These are phyloP conservation scores for Flaveria floridana DNA, from an alignment of 140 eudicot species.

Conservation along the genomic window DNA sequence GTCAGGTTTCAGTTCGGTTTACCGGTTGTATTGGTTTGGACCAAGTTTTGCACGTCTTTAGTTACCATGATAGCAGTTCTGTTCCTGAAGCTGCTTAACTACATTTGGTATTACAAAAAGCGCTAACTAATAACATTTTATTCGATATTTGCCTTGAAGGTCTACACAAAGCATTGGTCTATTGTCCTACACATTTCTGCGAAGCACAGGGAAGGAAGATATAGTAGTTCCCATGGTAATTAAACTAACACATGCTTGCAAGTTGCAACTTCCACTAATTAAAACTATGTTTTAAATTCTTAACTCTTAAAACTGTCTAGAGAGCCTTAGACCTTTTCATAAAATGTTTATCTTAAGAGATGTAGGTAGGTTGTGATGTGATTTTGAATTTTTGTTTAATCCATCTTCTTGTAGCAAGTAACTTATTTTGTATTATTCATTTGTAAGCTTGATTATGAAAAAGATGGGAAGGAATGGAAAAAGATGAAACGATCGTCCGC, in stretches of 20 bases:
- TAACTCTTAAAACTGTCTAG: neutral
- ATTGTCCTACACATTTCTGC: slow-evolving; percentile 76
- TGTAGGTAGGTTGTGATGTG: slow-evolving; percentile 10
- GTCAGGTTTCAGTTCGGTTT: neutral
- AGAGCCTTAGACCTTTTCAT: slow-evolving; percentile 2
- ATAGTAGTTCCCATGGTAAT: slow-evolving; percentile 90
- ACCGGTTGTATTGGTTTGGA: neutral
- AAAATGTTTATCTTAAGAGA: neutral
- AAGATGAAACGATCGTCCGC: slow-evolving; percentile 57
- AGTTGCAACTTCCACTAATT: neutral
- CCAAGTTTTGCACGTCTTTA: slow-evolving; percentile 13
- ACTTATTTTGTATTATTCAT: neutral
- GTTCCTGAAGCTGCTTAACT: neutral
- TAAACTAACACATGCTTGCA: slow-evolving; percentile 15
- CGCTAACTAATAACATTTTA: slow-evolving; percentile 19
- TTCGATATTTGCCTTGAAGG: slow-evolving; percentile 40
- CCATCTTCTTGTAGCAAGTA: slow-evolving; percentile 7
- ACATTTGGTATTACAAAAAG: slow-evolving; percentile 3
- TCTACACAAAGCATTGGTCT: slow-evolving; percentile 84
- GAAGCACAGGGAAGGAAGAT: slow-evolving; percentile 83
- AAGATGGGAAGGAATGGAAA: slow-evolving; percentile 45
- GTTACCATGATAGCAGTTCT: slow-evolving; percentile 1
- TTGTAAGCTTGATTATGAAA: slow-evolving; percentile 70
- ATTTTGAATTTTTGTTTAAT: slow-evolving; percentile 18
- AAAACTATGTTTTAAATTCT: neutral